A percentile compares a stretch with the other conserved stretches of the same genome.
phyloP scores from a whole-genome alignment of 768 basidiomycete genomes.

The Auriscalpium microsporum region DNA sequence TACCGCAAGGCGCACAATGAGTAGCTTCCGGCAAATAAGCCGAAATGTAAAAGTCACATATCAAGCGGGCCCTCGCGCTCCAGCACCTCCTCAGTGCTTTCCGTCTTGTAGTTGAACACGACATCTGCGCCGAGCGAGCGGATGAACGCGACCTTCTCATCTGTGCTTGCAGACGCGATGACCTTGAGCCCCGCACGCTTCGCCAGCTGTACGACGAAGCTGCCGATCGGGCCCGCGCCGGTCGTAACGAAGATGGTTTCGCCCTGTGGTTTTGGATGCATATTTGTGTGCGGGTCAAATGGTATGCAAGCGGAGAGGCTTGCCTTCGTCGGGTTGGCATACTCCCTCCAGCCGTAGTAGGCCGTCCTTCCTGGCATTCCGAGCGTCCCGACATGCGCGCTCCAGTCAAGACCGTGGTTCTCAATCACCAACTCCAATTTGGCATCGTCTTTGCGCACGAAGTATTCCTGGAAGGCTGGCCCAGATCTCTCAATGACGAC shows the following conservation, averaged over 20 bases:
- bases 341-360: slow-evolving; percentile 34
- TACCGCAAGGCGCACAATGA: not conserved
- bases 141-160: slow-evolving; percentile 63
- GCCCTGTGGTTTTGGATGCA: slow-evolving; percentile 23
- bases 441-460: slow-evolving; percentile 19
- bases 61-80: slow-evolving; percentile 49
- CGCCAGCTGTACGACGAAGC: slow-evolving; percentile 33
- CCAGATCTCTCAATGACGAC: not conserved
- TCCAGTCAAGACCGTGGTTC: slow-evolving; percentile 38
- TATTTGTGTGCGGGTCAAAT: not conserved
- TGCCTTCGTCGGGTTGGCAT: slow-evolving; percentile 31
- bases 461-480: slow-evolving; percentile 35
- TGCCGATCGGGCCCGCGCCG: slow-evolving; percentile 26
- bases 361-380: slow-evolving; percentile 37
- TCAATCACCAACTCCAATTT: slow-evolving; percentile 28
- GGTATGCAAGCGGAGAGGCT: not conserved
- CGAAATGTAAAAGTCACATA: slow-evolving; percentile 23
- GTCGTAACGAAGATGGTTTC: slow-evolving; percentile 44
- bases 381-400: slow-evolving; percentile 37
- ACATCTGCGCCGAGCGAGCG: slow-evolving; percentile 55
- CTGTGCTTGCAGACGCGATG: slow-evolving; percentile 62
- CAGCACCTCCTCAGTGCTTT: slow-evolving; percentile 41
- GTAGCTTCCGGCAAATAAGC: too few species aligned
- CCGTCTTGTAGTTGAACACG: slow-evolving; percentile 68
- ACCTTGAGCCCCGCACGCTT: slow-evolving; percentile 44